A percentile compares a stretch with the other conserved stretches of the same genome.
Evolutionary conservation across 192 early-diverging fungal species (phyloP).

Genomic region (Backusella luteola): DNA sequence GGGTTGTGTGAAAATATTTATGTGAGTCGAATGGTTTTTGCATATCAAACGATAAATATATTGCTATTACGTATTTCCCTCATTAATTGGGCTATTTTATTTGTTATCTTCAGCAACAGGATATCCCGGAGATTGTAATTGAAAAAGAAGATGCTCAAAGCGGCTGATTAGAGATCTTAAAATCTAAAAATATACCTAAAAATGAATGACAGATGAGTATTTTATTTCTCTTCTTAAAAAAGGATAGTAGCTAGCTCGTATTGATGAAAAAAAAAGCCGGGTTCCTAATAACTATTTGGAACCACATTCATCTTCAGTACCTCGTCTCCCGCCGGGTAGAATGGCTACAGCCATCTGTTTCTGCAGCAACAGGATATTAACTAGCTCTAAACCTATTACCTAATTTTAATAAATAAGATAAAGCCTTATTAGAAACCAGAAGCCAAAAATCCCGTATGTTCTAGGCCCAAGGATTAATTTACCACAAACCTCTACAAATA

Average conservation of each 20-base stretch:
- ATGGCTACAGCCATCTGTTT: neutral
- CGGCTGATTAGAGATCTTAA: conserved; percentile 78
- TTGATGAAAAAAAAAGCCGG: conserved; percentile 62
- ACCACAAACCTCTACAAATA: conserved; percentile 16
- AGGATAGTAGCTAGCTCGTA: conserved; percentile 51
- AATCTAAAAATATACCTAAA: conserved; percentile 74
- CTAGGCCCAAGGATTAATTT: conserved; percentile 18
- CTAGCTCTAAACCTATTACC: neutral
- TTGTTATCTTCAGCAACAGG: conserved; percentile 69
- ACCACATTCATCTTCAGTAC: conserved; percentile 15
- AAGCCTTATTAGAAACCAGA: conserved; percentile 40
- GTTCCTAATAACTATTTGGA: conserved; percentile 74
- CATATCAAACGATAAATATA: neutral
- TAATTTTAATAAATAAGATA: neutral
- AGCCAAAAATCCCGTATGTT: conserved; percentile 11
- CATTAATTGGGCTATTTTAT: no score
- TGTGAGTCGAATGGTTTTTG: conserved; percentile 90
- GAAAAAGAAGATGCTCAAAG: conserved; percentile 72
- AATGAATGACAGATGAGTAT: conserved; percentile 92
- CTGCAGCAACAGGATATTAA: neutral
- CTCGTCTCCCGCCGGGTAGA: conserved; percentile 29
- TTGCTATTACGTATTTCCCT: neutral
- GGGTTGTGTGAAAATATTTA: conserved; percentile 96
- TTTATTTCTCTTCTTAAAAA: no score
- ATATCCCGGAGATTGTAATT: conserved; percentile 77